Base-by-base conservation (phyloP, 495 filamentous ascomycete species). In the Tricharina praecox region DNA sequence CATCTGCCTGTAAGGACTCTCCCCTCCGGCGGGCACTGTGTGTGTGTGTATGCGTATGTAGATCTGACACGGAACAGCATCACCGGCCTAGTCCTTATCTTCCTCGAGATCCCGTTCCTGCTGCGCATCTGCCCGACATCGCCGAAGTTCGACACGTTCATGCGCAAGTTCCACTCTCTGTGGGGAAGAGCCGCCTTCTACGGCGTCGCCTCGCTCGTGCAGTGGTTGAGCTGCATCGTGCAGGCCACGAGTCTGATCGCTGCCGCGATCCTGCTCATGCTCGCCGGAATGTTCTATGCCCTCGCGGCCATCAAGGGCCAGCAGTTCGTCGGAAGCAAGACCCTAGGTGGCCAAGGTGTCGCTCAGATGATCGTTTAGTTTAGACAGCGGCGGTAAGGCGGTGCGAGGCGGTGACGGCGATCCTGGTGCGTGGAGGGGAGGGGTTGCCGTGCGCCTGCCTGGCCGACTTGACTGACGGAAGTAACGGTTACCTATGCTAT, bases 281-380 rank as follows among this genome's bases (percentile, higher is more conserved):
- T 93, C 43, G 82, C 90, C 1, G 79, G 74, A 7, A 10, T 73
- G 2, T 96, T 86, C 70, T 99, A 99, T 62, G 69, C 70, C 8
- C 66, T 88, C 39, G 90, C 90, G 13, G 90, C 73, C 24, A 37
- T 94, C 54, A 94, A 82, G 72, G 84, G 81, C 44, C 90, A 99
- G 67, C 84, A 80, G 21, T 99, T 99, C 64, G 75, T 92, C 45
- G 81, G 85, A 25, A 95, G 87, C 70, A 96, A 96, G 77, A 96
- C 92, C 18, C 68, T 99, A 49, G 90, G 90, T 51, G 90, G 90
- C 33, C 81, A 82, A 51, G 90, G 92, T 16, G 77, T 96, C 52
- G 88, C 87, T 50, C 88, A 95, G 70, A 95, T 96, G 92, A 96
- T 99, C 67, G 86, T 97, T 62, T 95, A 71, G 72, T n/a, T n/a